These are phyloP conservation scores for Inosperma sp. DNA, from an alignment of 768 basidiomycete genomes.

Conservation along the genomic window DNA sequence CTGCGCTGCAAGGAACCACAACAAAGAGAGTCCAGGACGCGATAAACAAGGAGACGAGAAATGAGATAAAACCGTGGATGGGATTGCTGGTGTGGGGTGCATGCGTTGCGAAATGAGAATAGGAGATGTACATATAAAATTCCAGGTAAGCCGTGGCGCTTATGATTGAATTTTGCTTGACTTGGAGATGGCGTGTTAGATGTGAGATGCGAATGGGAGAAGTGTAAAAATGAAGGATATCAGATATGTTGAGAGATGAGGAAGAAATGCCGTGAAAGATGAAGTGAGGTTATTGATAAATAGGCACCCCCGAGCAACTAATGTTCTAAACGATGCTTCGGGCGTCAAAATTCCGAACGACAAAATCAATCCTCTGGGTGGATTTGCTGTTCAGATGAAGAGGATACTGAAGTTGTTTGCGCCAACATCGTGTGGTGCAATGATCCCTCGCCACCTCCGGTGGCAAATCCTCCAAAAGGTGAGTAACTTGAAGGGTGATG, in stretches of 20 bases:
- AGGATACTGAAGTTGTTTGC: conserved; percentile 5
- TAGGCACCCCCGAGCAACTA: no score
- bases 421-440: conserved; percentile 6
- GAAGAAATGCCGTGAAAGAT: no score
- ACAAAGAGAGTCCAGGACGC: conserved; percentile 1
- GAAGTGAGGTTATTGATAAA: no score
- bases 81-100: conserved; percentile 21
- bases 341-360: no score
- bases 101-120: conserved; percentile 25
- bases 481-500: conserved; percentile 17
- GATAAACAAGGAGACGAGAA: neutral
- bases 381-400: conserved; percentile 1
- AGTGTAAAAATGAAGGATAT: neutral
- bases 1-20: neutral
- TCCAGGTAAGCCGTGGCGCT: conserved; percentile 9
- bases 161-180: conserved; percentile 5
- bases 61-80: conserved; percentile 10
- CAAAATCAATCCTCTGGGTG: no score
- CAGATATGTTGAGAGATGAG: neutral
- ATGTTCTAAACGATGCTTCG: no score
- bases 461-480: conserved; percentile 9
- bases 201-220: neutral
- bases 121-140: conserved; percentile 22
- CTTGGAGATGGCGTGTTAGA: neutral
- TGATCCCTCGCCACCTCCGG: conserved; percentile 5